Base-by-base conservation (phyloP, 495 filamentous ascomycete genomes). In the Aspergillus bridgeri region DNA sequence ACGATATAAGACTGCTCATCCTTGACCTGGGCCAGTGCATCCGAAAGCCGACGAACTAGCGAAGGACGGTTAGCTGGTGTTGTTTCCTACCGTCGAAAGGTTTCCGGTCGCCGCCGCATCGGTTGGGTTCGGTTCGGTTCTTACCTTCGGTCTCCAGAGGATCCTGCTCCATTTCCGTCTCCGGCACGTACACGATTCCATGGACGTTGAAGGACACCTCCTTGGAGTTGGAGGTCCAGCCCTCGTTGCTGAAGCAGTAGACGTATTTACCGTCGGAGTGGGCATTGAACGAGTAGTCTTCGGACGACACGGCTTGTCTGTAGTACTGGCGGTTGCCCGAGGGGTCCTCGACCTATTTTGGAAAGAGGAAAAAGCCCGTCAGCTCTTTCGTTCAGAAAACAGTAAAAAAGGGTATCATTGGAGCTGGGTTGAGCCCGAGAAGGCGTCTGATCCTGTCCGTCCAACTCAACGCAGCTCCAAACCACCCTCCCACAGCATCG, bases 171-270 rank as follows among this genome's bases (percentile, higher is more conserved):
- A 86, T 79, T 64, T 97, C 94, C 54, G 83, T 78, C 71, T 98
- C 94, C 3, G 92, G 88, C 43, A 98, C 91, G 75, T 98, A 98
- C 60, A 98, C 95, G 60, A 98, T 93, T 55, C 94, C 94, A 73
- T 98, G 94, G 21, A 98, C 94, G 72, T 98, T 98, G 81, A 98
- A 98, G 45, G 90, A 94, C 38, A 98, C 92, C 69, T 98, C 95
- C 78, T 98, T 98, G 64, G 85, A 91, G 67, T 86, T 88, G 24
- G 90, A 90, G 50, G 86, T 86, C 87, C 91, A 97, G 67, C 92
- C 86, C 78, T 98, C 94, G 70, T 98, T 98, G 74, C 92, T 96
- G 82, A 98, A 98, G 83, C 94, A 98, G 83, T 98, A 98, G 57
- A 83, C 77, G 79, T 89, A 96, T 72, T 89, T 89, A 57, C 94